These are phyloP conservation scores for Niebla homalea DNA, from an alignment of 495 filamentous ascomycete genomes.

Conservation along the genomic window DNA sequence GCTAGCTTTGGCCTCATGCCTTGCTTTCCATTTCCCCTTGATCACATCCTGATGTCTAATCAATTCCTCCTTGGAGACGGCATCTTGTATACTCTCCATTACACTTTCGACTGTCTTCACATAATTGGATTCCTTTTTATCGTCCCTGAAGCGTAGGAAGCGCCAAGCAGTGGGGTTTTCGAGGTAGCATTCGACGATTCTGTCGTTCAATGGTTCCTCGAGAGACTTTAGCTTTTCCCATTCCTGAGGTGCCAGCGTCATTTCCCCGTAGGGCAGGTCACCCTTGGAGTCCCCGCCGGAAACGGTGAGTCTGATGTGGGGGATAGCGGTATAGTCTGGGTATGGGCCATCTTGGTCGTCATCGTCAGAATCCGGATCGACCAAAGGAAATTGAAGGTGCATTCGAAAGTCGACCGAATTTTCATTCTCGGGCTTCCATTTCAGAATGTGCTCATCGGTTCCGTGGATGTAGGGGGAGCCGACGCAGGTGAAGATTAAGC, in stretches of 20 bases:
- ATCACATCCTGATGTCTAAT: slow-evolving; percentile 50
- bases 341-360: slow-evolving; percentile 28
- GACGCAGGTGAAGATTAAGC: slow-evolving; percentile 90
- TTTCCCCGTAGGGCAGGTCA: slow-evolving; percentile 48
- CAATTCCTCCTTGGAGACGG: slow-evolving; percentile 52
- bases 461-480: slow-evolving; percentile 73
- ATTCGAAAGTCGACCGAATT: slow-evolving; percentile 90
- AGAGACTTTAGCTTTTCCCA: slow-evolving; percentile 72
- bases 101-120: slow-evolving; percentile 67
- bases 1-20: slow-evolving; percentile 17
- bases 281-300: slow-evolving; percentile 38
- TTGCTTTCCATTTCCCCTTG: slow-evolving; percentile 59
- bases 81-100: slow-evolving; percentile 68
- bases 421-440: slow-evolving; percentile 90
- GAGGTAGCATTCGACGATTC: slow-evolving; percentile 78
- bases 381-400: slow-evolving; percentile 56
- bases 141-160: slow-evolving; percentile 74
- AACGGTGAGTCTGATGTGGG: slow-evolving; percentile 44
- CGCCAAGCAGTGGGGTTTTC: slow-evolving; percentile 64
- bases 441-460: slow-evolving; percentile 84
- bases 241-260: slow-evolving; percentile 59
- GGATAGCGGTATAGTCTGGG: slow-evolving; percentile 40
- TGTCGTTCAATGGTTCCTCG: slow-evolving; percentile 58
- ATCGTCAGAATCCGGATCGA: slow-evolving; percentile 57
- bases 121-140: slow-evolving; percentile 86